Percentiles rank a stretch among this genome's conserved stretches.
Conservation (phyloP, 441 rosid genomes). For the Mallotus repandus region DNA sequence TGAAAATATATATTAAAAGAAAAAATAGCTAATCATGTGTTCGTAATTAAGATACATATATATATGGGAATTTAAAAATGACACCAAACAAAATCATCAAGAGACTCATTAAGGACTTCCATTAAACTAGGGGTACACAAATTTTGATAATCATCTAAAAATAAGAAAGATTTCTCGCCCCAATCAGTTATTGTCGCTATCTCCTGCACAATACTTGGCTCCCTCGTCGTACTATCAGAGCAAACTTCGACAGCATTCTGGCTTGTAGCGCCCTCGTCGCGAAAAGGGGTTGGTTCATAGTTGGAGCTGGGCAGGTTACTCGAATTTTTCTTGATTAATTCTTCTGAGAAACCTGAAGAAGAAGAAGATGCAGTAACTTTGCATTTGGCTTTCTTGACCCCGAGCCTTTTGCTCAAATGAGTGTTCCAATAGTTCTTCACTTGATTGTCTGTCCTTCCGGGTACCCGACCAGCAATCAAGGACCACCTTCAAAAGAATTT, state of each 20-base stretch:
- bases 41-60: too few species aligned
- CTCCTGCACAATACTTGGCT: background rate
- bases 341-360: background rate
- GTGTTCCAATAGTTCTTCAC: constrained; percentile 78
- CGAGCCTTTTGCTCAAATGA: constrained; percentile 51
- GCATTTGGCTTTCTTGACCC: constrained; percentile 19
- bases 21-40: background rate
- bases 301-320: background rate
- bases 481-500: constrained; percentile 43
- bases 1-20: background rate
- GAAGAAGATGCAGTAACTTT: background rate
- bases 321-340: background rate
- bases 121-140: constrained; percentile 16
- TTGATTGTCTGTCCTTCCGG: constrained; percentile 68
- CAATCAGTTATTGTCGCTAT: background rate
- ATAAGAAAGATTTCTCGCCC: constrained; percentile 24
- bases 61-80: constrained; percentile 1
- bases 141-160: constrained; percentile 19
- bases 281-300: background rate
- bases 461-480: constrained; percentile 57
- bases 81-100: constrained; percentile 22
- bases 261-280: background rate
- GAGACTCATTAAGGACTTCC: constrained; percentile 20
- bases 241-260: background rate
- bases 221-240: background rate